Conservation (phyloP, 2,329 filamentous ascomycete species). For the Alternaria sp. region DNA sequence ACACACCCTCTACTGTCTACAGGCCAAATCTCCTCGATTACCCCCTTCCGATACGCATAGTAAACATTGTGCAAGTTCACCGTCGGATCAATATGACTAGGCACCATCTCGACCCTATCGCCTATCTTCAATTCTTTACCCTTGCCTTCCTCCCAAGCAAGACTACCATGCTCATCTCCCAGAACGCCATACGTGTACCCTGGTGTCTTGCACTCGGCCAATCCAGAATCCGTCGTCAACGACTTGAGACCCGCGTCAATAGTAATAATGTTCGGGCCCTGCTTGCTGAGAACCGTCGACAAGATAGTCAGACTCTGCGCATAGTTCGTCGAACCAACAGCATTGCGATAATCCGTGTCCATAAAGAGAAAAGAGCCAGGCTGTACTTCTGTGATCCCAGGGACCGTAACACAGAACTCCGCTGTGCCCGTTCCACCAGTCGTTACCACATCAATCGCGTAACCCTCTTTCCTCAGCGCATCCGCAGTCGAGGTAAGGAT, state of each 20-base stretch:
- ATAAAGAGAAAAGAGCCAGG: conserved; percentile 64
- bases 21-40: conserved; percentile 60
- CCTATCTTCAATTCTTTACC: conserved; percentile 50
- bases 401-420: conserved; percentile 59
- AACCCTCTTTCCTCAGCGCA: conserved; percentile 50
- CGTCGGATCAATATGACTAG: conserved; percentile 62
- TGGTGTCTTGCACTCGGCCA: conserved; percentile 54
- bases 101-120: conserved; percentile 60
- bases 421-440: conserved; percentile 61
- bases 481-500: conserved; percentile 54
- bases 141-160: conserved; percentile 54
- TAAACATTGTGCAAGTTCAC: conserved; percentile 61
- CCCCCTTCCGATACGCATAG: conserved; percentile 56
- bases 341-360: conserved; percentile 63
- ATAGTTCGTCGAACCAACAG: conserved; percentile 55
- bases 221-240: conserved; percentile 59
- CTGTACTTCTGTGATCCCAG: conserved; percentile 61
- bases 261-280: conserved; percentile 53
- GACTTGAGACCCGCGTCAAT: conserved; percentile 60
- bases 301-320: conserved; percentile 58
- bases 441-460: conserved; percentile 58
- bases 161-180: conserved; percentile 59
- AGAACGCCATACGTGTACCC: conserved; percentile 54
- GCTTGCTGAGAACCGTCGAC: conserved; percentile 57
- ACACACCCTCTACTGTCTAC: conserved; percentile 61